These are phyloP conservation scores for Ettlia oleoabundans DNA, from an alignment of 139 green algal genomes.

Conservation along the genomic window DNA sequence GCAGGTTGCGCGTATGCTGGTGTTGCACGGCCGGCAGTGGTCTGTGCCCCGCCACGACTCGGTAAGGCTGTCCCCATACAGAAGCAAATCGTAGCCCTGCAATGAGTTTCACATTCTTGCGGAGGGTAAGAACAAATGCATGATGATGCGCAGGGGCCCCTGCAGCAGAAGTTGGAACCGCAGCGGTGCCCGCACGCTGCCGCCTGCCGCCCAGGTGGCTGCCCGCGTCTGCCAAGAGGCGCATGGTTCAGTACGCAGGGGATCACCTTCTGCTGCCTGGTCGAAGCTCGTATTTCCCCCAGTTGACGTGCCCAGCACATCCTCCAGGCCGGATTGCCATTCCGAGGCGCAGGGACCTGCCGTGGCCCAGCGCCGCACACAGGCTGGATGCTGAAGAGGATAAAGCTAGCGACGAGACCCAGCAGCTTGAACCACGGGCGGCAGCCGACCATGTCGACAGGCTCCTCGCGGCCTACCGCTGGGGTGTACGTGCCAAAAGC, in stretches of 20 bases:
- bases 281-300: background rate
- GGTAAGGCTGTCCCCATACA: background rate
- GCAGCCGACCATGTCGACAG: no score
- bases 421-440: background rate
- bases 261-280: no score
- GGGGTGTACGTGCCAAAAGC: no score
- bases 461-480: no score
- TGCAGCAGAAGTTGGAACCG: no score
- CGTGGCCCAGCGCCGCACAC: background rate
- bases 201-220: background rate
- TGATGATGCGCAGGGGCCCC: no score
- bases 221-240: background rate
- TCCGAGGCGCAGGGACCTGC: background rate
- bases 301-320: background rate
- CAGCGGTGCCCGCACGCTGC: background rate
- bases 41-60: conserved; percentile 10
- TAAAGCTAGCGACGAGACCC: background rate
- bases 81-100: background rate
- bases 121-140: no score
- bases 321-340: background rate
- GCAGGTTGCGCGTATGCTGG: background rate
- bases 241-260: no score
- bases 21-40: background rate
- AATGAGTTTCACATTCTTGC: no score
- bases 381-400: background rate